Evolutionary conservation across 345 rosid species (phyloP), one percentile per base, ranked within the genome.

Genomic region (Populus nigra): DNA sequence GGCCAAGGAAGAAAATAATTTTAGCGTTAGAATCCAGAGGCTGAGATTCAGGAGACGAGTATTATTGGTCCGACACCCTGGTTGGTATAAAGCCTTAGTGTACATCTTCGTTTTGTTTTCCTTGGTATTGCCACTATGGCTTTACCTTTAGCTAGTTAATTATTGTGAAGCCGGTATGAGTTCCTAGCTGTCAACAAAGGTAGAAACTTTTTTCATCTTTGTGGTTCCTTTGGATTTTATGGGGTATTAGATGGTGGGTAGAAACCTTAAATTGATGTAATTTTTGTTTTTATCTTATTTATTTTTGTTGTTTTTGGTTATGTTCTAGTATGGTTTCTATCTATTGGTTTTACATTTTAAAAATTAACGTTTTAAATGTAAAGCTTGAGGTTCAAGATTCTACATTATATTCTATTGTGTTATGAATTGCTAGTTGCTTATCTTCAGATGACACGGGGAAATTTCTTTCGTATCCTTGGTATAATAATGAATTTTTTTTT

Each of bases 1-100:
- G 99, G 16, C 99, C 99, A 41, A 89, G 99, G 80, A 96, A 96
- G 91, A 96, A 96, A 88, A 96, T 96, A 85, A 86, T 90, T 6
- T 84, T 92, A 73, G 97, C 94, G 61, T 81, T 96, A 88, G 97
- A 89, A 83, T 86, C 95, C 9, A 90, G 85, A 82, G 90, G 83
- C 69, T 93, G 84, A 86, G 72, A 73, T 69, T 9, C 47, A 25
- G 66, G 65, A 65, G 65, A 73, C 78, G 76, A 76, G 73, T 71
- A 67, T 63, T 43, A 29, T 62, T 69, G 82, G 76, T 75, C 33
- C 71, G 74, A 16, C 49, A 16, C 65, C 80, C 82, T 70, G 68
- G 65, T 71, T 63, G 77, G 68, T 73, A 41, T 55, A 50, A 66
- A 71, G 35, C 81, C 81, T 70, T 72, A 50, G 63, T 77, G 76